Base-by-base conservation (phyloP, 352 stramenopile species). In the Aphanomyces invadans region DNA sequence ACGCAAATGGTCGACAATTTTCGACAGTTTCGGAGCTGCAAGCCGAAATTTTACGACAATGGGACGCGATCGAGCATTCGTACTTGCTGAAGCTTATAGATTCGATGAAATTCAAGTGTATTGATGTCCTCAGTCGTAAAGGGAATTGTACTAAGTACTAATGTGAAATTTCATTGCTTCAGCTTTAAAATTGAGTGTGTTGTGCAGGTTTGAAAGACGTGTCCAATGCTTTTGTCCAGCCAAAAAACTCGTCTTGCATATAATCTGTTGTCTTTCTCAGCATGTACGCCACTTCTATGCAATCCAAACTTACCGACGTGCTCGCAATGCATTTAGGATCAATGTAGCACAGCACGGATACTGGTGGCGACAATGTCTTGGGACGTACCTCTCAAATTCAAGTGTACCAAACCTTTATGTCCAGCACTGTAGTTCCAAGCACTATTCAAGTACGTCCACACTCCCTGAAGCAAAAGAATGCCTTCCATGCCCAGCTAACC, bases 41-140 rank as follows among this genome's bases (percentile, higher is more conserved):
- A 21, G 23, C 17, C 28, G 42, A 26, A 15, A 66, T 66, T 66
- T 33, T 57, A n/a, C n/a, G 26, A 15, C 46, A 54, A 21, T 54
- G 1, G 46, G 1, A 54, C n/a, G 26, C 46, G 10, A 54, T 54
- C 26, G 46, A 54, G 11, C 1, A 21, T 23, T 25, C n/a, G 26
- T 25, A 31, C 46, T 31, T 54, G n/a, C 21, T 54, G 10, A 54
- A 54, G 1, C 46, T 54, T 29, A 21, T 54, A 31, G 1, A 25
- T 31, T 54, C 46, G 10, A 54, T 54, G 1, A 54, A 54, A 21
- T 54, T 29, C 10, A 25, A n/a, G 1, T 54, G 46, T 21, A 54
- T 54, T n/a, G 26, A 54, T 25, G 46, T 54, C n/a, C 26, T 54
- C 10, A 25, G 26, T 31, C 10, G n/a, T 15, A 11, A 54, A 54